Evolutionary conservation across 768 basidiomycete genomes (phyloP), one percentile per base, ranked within the genome.

Genomic region (Russula earlei): DNA sequence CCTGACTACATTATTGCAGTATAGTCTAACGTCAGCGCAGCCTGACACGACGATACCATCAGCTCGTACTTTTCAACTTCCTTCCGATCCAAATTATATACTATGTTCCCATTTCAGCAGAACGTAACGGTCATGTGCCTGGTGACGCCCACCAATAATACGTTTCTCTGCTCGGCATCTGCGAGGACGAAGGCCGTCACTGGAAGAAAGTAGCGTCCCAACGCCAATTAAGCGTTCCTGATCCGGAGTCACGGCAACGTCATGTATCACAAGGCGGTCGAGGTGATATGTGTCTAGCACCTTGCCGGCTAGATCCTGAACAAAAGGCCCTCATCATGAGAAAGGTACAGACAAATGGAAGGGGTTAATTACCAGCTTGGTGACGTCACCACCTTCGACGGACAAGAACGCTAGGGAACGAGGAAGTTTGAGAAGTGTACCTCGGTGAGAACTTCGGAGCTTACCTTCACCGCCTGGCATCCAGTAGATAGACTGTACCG

Each of bases 131-230:
- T 2, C 17, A 40, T 22, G 19, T 34, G 15, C 24, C 12, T 29
- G 34, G 19, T 11, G 15, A 15, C 33, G 64, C 79, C 27, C 63
- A 85, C 86, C 83, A 55, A 85, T 75, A 20, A 89, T 75, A n/a
- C 83, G 80, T 61, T 87, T 89, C 67, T 88, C 87, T 20, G 74
- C 73, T 49, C 81, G 72, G 19, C 83, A 85, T 69, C 80, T 86
- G 66, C 79, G 84, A 7, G 87, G 86, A 38, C 80, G 77, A 24
- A 85, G 68, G 10, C 83, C 83, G 47, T 74, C 75, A 1, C 77
- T 76, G 5, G 85, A 86, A 52, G 75, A 70, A n/a, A 82, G 69
- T 33, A 88, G 68, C 6, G 83, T 84, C 1, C 83, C 86, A 29
- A 87, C 83, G 24, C 79, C 83, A 24, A 89, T 70, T 50, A 88